Evolutionary conservation across 371 early-diverging fungal genomes (phyloP).

Genomic region (Dichotomocladium elegans): DNA sequence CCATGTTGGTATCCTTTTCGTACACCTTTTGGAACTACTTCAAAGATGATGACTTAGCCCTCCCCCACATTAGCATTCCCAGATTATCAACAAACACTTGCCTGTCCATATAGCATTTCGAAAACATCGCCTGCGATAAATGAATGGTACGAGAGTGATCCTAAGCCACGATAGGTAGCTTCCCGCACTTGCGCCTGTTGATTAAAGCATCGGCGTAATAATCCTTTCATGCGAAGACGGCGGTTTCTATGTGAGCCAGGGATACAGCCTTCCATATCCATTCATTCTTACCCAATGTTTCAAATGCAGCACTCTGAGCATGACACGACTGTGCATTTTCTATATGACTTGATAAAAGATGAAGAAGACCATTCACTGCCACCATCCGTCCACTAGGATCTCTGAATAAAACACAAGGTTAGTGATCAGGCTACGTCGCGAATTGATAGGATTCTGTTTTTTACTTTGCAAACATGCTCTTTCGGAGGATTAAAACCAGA

Average conservation of each 20-base stretch:
- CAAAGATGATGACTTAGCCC: not conserved
- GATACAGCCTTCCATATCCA: not conserved
- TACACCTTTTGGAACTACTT: conserved; percentile 26
- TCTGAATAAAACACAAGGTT: conserved; percentile 28
- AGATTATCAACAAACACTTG: conserved; percentile 6
- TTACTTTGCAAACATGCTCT: conserved; percentile 63
- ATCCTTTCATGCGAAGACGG: too few relatives aligned
- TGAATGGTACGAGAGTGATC: conserved; percentile 27
- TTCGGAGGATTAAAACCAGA: conserved; percentile 55
- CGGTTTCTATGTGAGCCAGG: too few relatives aligned
- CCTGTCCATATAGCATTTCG: conserved; percentile 52
- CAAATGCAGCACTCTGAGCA: conserved; percentile 34
- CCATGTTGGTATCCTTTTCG: conserved; percentile 25
- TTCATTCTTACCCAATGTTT: conserved; percentile 31
- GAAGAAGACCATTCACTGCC: conserved; percentile 55
- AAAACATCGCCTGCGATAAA: conserved; percentile 42
- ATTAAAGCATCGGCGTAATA: conserved; percentile 54
- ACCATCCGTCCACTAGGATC: conserved; percentile 54
- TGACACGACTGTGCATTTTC: not conserved
- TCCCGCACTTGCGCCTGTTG: conserved; percentile 55
- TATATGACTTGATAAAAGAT: conserved; percentile 30
- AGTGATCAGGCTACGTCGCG: too few relatives aligned
- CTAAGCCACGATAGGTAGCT: conserved; percentile 49
- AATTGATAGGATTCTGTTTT: too few relatives aligned
- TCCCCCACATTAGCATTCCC: not conserved